These are phyloP conservation scores for Furcasterigmium furcatum DNA, from an alignment of 2,329 filamentous ascomycete genomes.

Conservation along the genomic window DNA sequence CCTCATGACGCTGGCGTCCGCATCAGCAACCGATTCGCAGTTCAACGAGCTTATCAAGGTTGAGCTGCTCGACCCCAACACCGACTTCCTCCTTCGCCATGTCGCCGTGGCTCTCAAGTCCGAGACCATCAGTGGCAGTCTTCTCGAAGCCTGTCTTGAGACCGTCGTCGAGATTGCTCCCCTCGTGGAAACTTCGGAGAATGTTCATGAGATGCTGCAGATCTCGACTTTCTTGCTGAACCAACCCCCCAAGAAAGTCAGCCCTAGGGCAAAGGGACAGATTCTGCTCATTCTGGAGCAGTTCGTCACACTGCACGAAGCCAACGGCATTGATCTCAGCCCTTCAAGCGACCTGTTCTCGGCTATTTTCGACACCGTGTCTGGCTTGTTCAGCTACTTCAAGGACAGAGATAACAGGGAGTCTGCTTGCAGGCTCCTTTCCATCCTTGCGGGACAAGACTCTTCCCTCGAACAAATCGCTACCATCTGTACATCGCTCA, in stretches of 20 bases:
- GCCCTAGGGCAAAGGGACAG: conserved; percentile 76
- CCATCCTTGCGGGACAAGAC: conserved; percentile 66
- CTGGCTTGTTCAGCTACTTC: conserved; percentile 86
- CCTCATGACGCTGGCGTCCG: conserved; percentile 58
- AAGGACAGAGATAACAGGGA: conserved; percentile 75
- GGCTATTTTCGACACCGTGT: conserved; percentile 69
- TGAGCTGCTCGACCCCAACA: conserved; percentile 53
- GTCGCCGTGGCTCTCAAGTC: conserved; percentile 66
- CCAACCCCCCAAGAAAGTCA: conserved; percentile 81
- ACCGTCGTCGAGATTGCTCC: conserved; percentile 74
- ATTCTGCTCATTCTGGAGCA: conserved; percentile 77
- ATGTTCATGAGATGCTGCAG: conserved; percentile 74
- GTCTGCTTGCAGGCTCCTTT: conserved; percentile 69
- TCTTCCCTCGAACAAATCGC: conserved; percentile 60
- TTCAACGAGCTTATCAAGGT: conserved; percentile 51
- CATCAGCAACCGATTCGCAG: conserved; percentile 51
- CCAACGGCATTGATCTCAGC: conserved; percentile 32
- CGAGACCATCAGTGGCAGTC: conserved; percentile 61
- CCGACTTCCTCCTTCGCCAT: conserved; percentile 60
- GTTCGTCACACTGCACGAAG: conserved; percentile 67
- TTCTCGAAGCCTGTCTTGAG: conserved; percentile 76
- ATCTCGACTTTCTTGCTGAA: conserved; percentile 79
- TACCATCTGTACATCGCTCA: conserved; percentile 71
- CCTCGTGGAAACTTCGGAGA: conserved; percentile 63
- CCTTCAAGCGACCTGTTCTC: conserved; percentile 41